Evolutionary conservation across 345 rosid species (phyloP), one percentile per base, ranked within the genome.

Genomic region (Clarkia xantiana): DNA sequence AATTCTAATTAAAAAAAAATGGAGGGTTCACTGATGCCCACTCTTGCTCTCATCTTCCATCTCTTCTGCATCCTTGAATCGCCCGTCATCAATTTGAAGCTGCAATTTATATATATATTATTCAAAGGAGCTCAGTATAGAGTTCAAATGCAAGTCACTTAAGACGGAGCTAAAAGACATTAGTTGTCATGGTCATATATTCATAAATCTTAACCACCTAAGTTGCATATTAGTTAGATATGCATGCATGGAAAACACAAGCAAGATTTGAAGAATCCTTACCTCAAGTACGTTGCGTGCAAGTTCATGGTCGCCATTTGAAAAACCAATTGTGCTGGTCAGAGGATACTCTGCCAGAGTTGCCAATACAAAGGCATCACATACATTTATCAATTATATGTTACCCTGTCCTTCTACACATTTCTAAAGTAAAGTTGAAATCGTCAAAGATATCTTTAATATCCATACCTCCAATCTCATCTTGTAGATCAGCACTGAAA

Each of bases 61-160:
- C 78, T 84, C 98, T 45, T 91, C 98, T 0, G 95, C 95, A 65
- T 91, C 98, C 36, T 84, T 94, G 63, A 86, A 91, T 57, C 98
- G 82, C 44, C 73, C 71, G 56, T 91, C 96, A 50, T 80, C 67
- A 52, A 87, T 93, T 47, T 75, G 81, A 51, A 86, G 96, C 96
- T 91, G 81, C 71, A 64, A 29, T 53, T 23, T 51, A 56, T 6
- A 22, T 2, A 11, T 3, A 52, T 12, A 51, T 34, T 10, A 39
- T 19, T 49, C 16, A 29, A 23, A 12, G 42, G n/a, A 52, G 39
- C 40, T 29, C 36, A 29, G 9, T 29, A 29, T 29, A 29, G n/a
- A n/a, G n/a, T n/a, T n/a, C n/a, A n/a, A n/a, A n/a, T n/a, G n/a
- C n/a, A n/a, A n/a, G n/a, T n/a, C n/a, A n/a, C n/a, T n/a, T n/a